Conservation (phyloP, 1,139 yeast genomes). For the Blastobotrys capitulatus region DNA sequence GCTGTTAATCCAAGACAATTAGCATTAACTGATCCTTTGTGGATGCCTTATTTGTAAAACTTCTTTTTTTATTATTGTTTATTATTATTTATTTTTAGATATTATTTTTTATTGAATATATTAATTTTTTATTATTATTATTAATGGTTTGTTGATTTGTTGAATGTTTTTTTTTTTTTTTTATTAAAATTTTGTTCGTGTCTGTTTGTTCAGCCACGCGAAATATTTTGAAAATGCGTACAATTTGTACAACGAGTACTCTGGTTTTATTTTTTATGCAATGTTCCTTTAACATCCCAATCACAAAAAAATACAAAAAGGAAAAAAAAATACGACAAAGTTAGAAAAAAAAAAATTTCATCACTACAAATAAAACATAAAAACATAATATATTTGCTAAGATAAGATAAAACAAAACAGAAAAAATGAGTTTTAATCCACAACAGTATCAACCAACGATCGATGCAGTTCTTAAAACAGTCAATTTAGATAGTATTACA, state of each 20-base stretch:
- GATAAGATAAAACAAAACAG: no score
- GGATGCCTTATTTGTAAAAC: slow-evolving; percentile 84
- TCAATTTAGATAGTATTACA: slow-evolving; percentile 65
- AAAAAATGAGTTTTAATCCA: slow-evolving; percentile 10
- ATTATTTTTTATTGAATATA: background rate
- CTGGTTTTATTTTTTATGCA: no score
- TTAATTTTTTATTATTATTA: slow-evolving; percentile 1
- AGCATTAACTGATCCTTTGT: slow-evolving; percentile 86
- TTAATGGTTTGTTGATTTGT: background rate
- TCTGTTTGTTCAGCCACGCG: no score
- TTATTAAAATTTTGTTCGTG: no score
- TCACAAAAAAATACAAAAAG: no score
- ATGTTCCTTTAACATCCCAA: no score
- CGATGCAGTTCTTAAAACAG: slow-evolving; percentile 71
- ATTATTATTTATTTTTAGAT: background rate
- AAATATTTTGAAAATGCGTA: no score
- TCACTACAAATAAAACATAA: no score
- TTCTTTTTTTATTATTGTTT: slow-evolving; percentile 7
- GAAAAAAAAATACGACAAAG: no score
- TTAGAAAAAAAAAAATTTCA: no score
- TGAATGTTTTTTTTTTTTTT: background rate
- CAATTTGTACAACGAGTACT: no score
- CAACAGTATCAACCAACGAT: slow-evolving; percentile 55
- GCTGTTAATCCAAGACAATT: slow-evolving; percentile 95
- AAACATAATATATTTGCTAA: no score